Base-by-base conservation (phyloP, 345 rosid species). In the Citrus maxima region DNA sequence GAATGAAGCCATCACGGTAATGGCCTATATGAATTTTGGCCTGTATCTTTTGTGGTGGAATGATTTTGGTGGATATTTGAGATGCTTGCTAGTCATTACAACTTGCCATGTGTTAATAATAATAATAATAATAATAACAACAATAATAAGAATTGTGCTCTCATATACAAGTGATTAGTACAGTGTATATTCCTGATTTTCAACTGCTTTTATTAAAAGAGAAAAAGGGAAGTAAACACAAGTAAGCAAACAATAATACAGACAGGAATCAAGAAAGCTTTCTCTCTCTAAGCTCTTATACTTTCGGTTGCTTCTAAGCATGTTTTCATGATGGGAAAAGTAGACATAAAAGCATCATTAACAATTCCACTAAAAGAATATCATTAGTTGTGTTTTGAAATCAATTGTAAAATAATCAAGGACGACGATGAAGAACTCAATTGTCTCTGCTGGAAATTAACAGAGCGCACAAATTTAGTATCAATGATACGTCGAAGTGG, bases 221-320 rank as follows among this genome's bases (percentile, higher is more conserved):
- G 63, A 61, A 61, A 60, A 72, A 77, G 67, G 40, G 61, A 56
- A 83, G 70, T 25, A n/a, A 56, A 84, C 83, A 75, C 46, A 2
- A 67, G 72, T 73, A 76, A 87, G 40, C 77, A 74, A 77, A 69
- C 74, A 80, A 78, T 76, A 69, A 40, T 54, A 77, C 71, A 54
- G 80, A 75, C 78, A 70, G 82, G 79, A 80, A 76, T 46, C 46
- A 63, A n/a, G 46, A 51, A 46, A 14, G 65, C 73, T 67, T 21
- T 67, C 46, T 59, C 38, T 74, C 60, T 61, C 63, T 56, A 58
- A 75, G 13, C 67, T 72, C 76, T 37, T 63, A 66, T 72, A 64
- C 80, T 78, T 92, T 83, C 84, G 73, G 88, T 93, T 81, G 92
- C 98, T 93, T 92, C 95, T 86, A 95, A 93, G 98, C 93, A 86